Percentiles rank a stretch among this genome's conserved stretches.
Evolutionary conservation across 129 eudicot species (phyloP).

Genomic region (Lactuca sativa): DNA sequence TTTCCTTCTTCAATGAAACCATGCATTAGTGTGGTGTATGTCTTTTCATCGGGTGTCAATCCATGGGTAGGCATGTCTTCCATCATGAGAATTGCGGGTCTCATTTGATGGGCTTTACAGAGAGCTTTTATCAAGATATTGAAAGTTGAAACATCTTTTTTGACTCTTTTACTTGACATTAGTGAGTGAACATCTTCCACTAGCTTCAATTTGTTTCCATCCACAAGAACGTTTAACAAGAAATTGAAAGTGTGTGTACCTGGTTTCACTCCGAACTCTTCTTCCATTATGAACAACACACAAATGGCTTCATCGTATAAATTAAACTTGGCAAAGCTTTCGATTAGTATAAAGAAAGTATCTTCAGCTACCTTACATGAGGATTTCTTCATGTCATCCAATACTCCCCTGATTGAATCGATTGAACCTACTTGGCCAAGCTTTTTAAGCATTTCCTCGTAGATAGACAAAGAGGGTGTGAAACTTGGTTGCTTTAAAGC

Average conservation of each 20-base stretch:
- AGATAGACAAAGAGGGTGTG: slow-evolving; percentile 51
- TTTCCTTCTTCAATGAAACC: slow-evolving; percentile 87
- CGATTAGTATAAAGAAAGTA: slow-evolving; percentile 68
- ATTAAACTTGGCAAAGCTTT: slow-evolving; percentile 50
- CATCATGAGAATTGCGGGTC: slow-evolving; percentile 88
- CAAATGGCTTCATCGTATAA: slow-evolving; percentile 76
- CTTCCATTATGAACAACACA: slow-evolving; percentile 74
- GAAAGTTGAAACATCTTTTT: slow-evolving; percentile 68
- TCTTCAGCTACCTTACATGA: slow-evolving; percentile 51
- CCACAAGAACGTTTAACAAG: slow-evolving; percentile 88
- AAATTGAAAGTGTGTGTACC: slow-evolving; percentile 56
- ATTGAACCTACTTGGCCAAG: slow-evolving; percentile 67
- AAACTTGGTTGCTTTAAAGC: slow-evolving; percentile 73
- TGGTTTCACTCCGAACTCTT: slow-evolving; percentile 63
- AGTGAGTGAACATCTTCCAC: slow-evolving; percentile 72
- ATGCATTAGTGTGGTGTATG: slow-evolving; percentile 85
- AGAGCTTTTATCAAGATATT: slow-evolving; percentile 86
- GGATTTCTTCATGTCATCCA: slow-evolving; percentile 68
- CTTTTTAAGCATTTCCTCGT: slow-evolving; percentile 68
- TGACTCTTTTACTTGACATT: slow-evolving; percentile 55
- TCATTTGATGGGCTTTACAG: slow-evolving; percentile 88
- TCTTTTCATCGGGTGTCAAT: slow-evolving; percentile 74
- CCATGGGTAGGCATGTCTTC: slow-evolving; percentile 80
- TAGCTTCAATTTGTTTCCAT: slow-evolving; percentile 70
- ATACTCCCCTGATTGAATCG: slow-evolving; percentile 48